Base-by-base conservation (phyloP, 257 asterid species). In the Penstemon eatonii region DNA sequence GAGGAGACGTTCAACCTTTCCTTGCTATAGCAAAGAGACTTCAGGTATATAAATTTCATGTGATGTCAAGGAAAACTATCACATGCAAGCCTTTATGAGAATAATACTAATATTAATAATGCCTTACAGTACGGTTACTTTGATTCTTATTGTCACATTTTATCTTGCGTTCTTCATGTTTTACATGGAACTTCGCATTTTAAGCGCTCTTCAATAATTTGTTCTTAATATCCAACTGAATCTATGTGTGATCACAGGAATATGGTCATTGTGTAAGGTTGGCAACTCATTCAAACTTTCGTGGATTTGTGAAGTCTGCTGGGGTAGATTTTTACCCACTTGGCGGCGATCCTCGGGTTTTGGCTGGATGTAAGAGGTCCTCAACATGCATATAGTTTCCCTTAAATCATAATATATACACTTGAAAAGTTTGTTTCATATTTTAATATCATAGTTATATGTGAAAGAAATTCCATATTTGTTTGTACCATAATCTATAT, bases 1-100 rank as follows among this genome's bases (percentile, higher is more conserved):
- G 99, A 79, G 99, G 99, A 78, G 99, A 94, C 73, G 97, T 94
- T 72, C 99, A 94, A 66, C 99, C 99, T 52, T 94, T 94, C 79
- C 84, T 94, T 58, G 99, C 99, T 55, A 61, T 94, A 57, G 96
- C 97, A 60, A 94, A 73, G 79, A 89, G 95, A 78, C 96, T 94
- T 79, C 95, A 87, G 91, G 97, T 86, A 72, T 52, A 58, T 58
- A n/a, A 9, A 25, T 25, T 59, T 12, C 5, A 6, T 25, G 33
- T 25, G 2, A 25, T 25, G 2, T 25, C 33, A 25, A 25, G 33
- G 33, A 25, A 25, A 25, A 25, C 33, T 25, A 25, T 25, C 33
- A 25, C 33, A 25, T 25, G 33, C 33, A 1, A 25, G 33, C 2
- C 33, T 25, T 25, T 25, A 25, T 25, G 33, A 25, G 33, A 25